Evolutionary conservation across 83 land plant genomes (phyloP).

Genomic region (Picea abies): DNA sequence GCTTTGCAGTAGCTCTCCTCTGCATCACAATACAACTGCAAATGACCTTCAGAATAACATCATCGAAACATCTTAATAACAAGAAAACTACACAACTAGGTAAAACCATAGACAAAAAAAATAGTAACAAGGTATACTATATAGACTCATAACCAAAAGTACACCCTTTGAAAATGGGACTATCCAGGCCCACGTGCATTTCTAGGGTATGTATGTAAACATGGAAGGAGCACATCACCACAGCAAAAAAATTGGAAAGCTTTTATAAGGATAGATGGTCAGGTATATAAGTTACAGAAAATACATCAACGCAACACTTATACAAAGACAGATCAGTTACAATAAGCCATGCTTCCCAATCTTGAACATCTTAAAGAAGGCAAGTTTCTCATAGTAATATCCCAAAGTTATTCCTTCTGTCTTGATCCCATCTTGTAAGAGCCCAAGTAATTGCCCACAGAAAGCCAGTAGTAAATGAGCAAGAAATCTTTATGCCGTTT

Average conservation of each 20-base stretch:
- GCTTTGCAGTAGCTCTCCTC: slow-evolving; percentile 64
- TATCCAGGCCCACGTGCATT: not conserved
- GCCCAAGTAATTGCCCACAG: no score
- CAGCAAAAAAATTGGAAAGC: not conserved
- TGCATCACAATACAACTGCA: slow-evolving; percentile 79
- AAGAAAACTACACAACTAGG: not conserved
- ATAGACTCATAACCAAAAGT: not conserved
- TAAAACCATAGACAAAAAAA: not conserved
- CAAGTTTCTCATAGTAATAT: no score
- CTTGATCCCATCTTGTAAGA: no score
- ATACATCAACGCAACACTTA: not conserved
- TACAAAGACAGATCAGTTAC: not conserved
- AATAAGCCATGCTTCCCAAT: no score
- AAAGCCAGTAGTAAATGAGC: no score
- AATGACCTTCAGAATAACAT: slow-evolving; percentile 17
- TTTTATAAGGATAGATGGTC: no score
- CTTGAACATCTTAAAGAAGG: no score
- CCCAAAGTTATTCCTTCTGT: no score
- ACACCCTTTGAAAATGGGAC: not conserved
- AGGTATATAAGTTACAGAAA: no score
- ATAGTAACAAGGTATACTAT: not conserved
- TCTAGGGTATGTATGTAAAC: not conserved
- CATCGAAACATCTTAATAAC: not conserved
- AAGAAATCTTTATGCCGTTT: no score
- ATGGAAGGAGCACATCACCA: not conserved